phyloP scores from a whole-genome alignment of 1,284 basidiomycete genomes.

The Coniferiporia weirii region DNA sequence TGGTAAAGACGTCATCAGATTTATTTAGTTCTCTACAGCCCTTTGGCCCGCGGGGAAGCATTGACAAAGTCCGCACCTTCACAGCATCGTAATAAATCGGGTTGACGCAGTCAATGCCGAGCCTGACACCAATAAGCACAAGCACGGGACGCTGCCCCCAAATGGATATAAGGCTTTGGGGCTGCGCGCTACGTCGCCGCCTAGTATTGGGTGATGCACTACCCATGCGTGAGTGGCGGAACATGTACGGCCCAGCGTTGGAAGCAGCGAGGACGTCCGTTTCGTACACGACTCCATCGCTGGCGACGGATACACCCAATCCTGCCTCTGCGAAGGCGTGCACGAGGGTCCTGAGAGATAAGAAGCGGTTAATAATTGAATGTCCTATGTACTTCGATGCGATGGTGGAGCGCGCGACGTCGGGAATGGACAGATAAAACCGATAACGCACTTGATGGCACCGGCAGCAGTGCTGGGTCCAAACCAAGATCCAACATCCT shows the following conservation, averaged over 20 bases:
- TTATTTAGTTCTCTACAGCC: background rate
- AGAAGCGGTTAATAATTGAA: background rate
- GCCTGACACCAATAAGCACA: conserved; percentile 79
- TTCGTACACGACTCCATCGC: conserved; percentile 82
- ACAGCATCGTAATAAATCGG: conserved; percentile 92
- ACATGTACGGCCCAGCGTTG: conserved; percentile 32
- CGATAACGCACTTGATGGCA: conserved; percentile 68
- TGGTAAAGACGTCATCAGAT: background rate
- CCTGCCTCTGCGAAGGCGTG: conserved; percentile 78
- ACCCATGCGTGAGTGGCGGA: conserved; percentile 16
- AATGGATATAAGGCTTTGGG: conserved; percentile 20
- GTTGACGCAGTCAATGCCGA: conserved; percentile 92
- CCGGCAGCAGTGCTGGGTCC: conserved; percentile 96
- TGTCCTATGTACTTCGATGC: background rate
- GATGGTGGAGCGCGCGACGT: background rate
- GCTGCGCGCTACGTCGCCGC: conserved; percentile 11
- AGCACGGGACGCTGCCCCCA: conserved; percentile 89
- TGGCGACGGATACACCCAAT: conserved; percentile 77
- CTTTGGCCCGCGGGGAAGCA: background rate
- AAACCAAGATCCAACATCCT: conserved; percentile 97
- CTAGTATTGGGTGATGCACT: conserved; percentile 12
- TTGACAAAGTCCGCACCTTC: conserved; percentile 54
- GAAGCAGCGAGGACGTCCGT: conserved; percentile 84
- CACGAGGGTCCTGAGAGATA: conserved; percentile 57
- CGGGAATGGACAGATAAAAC: background rate